Evolutionary conservation across 345 rosid species (phyloP).

Genomic region (Turritis glabra): DNA sequence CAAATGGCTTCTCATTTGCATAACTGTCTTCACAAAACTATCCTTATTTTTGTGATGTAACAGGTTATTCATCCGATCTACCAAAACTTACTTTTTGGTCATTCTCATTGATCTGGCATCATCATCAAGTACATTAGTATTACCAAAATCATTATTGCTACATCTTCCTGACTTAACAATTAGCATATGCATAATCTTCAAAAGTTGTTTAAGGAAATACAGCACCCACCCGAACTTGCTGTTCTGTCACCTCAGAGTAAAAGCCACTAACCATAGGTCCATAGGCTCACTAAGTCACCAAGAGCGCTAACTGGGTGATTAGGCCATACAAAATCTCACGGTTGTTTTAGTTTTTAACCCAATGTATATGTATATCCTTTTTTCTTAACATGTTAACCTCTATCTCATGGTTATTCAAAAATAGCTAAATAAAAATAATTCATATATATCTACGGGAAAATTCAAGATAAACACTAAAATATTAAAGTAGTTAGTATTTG

Average conservation of each 20-base stretch:
- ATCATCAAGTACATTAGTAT: not conserved
- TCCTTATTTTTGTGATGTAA: not conserved
- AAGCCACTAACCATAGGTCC: not conserved
- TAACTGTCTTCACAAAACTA: not conserved
- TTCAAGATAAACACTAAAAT: not conserved
- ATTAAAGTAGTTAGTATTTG: not conserved
- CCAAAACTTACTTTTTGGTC: not conserved
- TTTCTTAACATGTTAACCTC: too few species aligned
- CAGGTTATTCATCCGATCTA: not conserved
- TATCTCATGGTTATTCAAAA: not conserved
- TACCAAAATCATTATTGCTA: not conserved
- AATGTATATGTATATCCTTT: too few species aligned
- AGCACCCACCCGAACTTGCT: not conserved
- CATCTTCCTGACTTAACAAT: not conserved
- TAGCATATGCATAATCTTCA: not conserved
- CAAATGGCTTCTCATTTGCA: not conserved
- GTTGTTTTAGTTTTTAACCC: too few species aligned
- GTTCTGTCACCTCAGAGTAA: too few species aligned
- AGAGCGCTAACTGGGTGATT: not conserved
- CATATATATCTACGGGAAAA: not conserved
- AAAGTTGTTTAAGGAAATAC: not conserved
- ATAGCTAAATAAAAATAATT: not conserved
- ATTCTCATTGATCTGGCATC: not conserved
- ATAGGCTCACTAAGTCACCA: not conserved
- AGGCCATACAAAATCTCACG: too few species aligned